Conservation (phyloP, 306 rosid species). For the Vigna reflexopilosa region DNA sequence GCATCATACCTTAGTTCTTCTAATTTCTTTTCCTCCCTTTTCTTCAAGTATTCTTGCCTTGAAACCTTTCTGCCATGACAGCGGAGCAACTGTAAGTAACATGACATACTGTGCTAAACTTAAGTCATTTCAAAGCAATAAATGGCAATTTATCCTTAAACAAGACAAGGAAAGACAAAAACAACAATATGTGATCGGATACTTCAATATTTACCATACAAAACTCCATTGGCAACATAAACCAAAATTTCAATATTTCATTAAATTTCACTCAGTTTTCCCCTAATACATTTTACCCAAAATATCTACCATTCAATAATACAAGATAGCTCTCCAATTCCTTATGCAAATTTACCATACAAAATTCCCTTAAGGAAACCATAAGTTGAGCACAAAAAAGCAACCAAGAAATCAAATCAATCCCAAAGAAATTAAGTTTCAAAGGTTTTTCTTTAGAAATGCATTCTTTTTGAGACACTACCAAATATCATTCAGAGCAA, state of each 20-base stretch:
- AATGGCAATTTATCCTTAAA: neutral
- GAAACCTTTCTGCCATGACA: slow-evolving; percentile 70
- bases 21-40: slow-evolving; percentile 90
- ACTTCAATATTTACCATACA: neutral
- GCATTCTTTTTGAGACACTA: neutral
- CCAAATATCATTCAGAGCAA: neutral
- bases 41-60: slow-evolving; percentile 88
- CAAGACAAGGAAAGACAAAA: neutral
- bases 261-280: neutral
- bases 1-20: slow-evolving; percentile 79
- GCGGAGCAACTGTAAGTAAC: slow-evolving; percentile 16
- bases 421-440: neutral
- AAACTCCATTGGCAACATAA: neutral
- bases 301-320: neutral
- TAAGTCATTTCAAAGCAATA: slow-evolving; percentile 2
- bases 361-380: neutral
- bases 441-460: neutral
- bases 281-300: slow-evolving; percentile 1
- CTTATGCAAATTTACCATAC: neutral
- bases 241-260: slow-evolving; percentile 11
- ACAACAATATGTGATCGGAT: neutral
- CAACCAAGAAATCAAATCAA: slow-evolving; percentile 1
- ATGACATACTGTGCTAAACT: slow-evolving; percentile 36
- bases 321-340: neutral
- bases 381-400: neutral